Base-by-base conservation (phyloP, 352 stramenopile species). In the Globisporangium spiculum region DNA sequence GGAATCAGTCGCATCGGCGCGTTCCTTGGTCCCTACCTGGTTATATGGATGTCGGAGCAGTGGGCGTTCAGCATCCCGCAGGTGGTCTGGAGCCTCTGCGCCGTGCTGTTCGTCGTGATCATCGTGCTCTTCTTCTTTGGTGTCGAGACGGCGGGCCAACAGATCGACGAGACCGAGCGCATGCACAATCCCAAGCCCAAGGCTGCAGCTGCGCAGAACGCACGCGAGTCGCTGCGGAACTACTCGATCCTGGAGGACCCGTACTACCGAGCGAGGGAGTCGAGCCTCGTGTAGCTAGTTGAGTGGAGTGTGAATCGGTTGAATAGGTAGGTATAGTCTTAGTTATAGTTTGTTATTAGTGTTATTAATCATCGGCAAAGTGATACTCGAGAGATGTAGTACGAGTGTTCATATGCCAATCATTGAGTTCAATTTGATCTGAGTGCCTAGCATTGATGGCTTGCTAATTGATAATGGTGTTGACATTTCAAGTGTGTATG, bases 11-110 rank as follows among this genome's bases (percentile, higher is more conserved):
- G 71, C 57, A 68, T 76, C 26, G 68, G 62, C n/a, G 67, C 71
- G 30, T 71, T 72, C 60, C 46, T 62, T 16, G 71, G 71, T 1
- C 63, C 71, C 26, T 76, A 76, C 68, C 27, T 76, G 22, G 59
- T 65, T 12, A 65, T 65, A 24, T 65, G 59, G 59, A 65, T 65
- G 59, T 65, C 59, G 5, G 59, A 65, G 24, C 36, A 32, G 24
- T 65, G 59, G 59, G 36, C 3, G 16, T 65, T 65, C 22, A 52
- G 36, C 36, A 52, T 44, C 59, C 34, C 59, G 8, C 24, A 36
- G 24, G 22, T 65, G 12, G 59, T 54, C 22, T 65, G 38, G 59
- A 54, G 59, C 16, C n/a, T 54, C 24, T 55, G 59, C 22, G 59
- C 36, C 9, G 59, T 65, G 38, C 24, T 65, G 4, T 34, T 65